Evolutionary conservation across 331 rosid genomes (phyloP).

Genomic region (Pyrus hybrid): DNA sequence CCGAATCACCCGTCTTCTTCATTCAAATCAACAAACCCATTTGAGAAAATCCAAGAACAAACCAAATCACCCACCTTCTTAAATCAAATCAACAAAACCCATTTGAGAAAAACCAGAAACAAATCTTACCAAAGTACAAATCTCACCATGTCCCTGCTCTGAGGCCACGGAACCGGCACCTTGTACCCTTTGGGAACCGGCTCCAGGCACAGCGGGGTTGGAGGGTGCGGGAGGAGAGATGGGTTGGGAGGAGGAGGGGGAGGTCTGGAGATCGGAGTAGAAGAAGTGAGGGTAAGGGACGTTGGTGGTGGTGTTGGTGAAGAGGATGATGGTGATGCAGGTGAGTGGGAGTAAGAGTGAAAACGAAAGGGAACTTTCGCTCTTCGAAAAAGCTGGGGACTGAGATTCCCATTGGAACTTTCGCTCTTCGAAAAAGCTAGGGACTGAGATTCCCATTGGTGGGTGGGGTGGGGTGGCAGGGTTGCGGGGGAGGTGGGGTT

Average conservation of each 20-base stretch:
- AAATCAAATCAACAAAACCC: no score
- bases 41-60: no score
- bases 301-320: slow-evolving; percentile 35
- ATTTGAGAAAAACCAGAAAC: slow-evolving; percentile 9
- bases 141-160: no score
- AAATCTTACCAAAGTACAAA: no score
- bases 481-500: no score
- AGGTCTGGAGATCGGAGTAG: slow-evolving; percentile 27
- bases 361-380: slow-evolving; percentile 51
- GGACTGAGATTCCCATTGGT: no score
- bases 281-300: slow-evolving; percentile 20
- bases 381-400: slow-evolving; percentile 30
- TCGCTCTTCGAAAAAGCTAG: no score
- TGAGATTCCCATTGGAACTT: slow-evolving; percentile 53
- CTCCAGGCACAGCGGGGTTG: slow-evolving; percentile 37
- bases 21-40: background rate
- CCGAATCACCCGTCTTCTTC: background rate
- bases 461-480: no score
- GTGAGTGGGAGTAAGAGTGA: slow-evolving; percentile 42
- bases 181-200: slow-evolving; percentile 66
- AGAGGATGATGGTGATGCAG: slow-evolving; percentile 38
- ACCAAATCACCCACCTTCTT: no score
- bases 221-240: background rate
- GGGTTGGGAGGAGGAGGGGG: background rate
- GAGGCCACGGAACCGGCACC: slow-evolving; percentile 74